Percentiles rank a stretch among this genome's conserved stretches.
These are phyloP conservation scores for Solanum peruvianum DNA, from an alignment of 257 asterid genomes.

Conservation along the genomic window DNA sequence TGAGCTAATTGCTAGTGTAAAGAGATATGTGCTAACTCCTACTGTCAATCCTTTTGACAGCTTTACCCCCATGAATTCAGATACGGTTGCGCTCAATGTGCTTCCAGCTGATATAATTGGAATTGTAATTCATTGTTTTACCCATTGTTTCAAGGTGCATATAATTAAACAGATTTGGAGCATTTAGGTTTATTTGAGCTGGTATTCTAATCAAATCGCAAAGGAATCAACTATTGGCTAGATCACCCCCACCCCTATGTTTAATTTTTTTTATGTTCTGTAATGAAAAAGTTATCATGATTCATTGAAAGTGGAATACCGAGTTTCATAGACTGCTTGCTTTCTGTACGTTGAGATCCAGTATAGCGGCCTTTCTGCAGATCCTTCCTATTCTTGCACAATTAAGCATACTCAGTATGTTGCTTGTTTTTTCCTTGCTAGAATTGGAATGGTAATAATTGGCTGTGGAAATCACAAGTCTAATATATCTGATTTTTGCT, in stretches of 20 bases:
- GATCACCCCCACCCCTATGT: neutral
- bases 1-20: neutral
- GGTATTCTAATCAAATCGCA: neutral
- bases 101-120: neutral
- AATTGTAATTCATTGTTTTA: neutral
- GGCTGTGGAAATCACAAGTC: neutral
- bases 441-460: neutral
- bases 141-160: neutral
- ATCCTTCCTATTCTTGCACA: neutral
- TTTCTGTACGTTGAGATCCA: neutral
- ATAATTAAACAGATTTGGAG: neutral
- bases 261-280: neutral
- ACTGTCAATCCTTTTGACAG: neutral
- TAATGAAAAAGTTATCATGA: neutral
- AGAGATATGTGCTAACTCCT: neutral
- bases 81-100: neutral
- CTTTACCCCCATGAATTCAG: neutral
- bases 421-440: neutral
- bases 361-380: neutral
- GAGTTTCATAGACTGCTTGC: neutral
- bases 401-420: neutral
- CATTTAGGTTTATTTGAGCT: neutral
- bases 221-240: neutral
- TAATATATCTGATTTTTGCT: neutral
- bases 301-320: neutral